Percentiles rank a stretch among this genome's conserved stretches.
phyloP scores from a whole-genome alignment of 805 yeast species.

The Debaryomyces maramus region DNA sequence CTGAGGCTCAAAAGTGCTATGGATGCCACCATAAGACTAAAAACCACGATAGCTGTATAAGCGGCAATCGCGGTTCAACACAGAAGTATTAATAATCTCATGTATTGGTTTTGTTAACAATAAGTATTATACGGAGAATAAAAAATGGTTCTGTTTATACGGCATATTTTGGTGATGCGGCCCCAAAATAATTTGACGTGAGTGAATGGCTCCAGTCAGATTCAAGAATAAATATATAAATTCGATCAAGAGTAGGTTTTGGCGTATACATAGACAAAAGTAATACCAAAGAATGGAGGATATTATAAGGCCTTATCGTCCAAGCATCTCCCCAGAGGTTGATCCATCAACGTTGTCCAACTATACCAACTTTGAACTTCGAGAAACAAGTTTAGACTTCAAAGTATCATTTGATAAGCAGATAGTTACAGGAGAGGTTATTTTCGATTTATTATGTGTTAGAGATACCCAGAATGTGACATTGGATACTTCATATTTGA shows the following conservation, averaged over 20 bases:
- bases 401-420: conserved; percentile 55
- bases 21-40: too few species aligned
- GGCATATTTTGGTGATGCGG: conserved; percentile 1
- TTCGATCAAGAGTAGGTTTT: too few species aligned
- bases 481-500: conserved; percentile 69
- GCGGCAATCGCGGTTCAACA: too few species aligned
- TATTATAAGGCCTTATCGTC: conserved; percentile 18
- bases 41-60: too few species aligned
- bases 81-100: too few species aligned
- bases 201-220: not conserved
- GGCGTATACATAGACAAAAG: not conserved
- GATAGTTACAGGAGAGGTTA: conserved; percentile 56
- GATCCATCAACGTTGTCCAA: conserved; percentile 84
- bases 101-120: too few species aligned
- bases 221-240: not conserved
- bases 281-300: conserved; percentile 1
- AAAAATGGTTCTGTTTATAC: too few species aligned
- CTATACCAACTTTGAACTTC: conserved; percentile 53
- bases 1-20: too few species aligned
- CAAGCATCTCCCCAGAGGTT: conserved; percentile 47
- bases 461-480: conserved; percentile 38
- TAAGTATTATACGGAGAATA: too few species aligned
- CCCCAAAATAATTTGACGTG: conserved; percentile 1
- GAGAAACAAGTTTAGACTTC: conserved; percentile 52
- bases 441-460: conserved; percentile 41